phyloP scores from a whole-genome alignment of 1,139 yeast species.

The Wickerhamiella pararugosa region DNA sequence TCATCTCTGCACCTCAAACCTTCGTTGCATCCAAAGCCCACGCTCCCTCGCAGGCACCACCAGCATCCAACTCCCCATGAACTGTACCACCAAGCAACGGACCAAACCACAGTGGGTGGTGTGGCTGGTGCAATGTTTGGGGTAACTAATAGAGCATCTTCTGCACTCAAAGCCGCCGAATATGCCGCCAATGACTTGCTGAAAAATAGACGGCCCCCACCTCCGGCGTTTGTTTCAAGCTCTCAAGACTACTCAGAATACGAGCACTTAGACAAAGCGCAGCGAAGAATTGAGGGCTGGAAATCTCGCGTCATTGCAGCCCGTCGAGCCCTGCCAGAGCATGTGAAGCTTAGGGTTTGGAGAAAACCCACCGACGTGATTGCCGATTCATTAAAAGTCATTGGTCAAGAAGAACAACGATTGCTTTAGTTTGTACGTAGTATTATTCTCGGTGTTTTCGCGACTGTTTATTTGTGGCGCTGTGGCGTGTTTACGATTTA shows the following conservation, averaged over 20 bases:
- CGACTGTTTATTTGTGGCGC: neutral
- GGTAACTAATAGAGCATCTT: slow-evolving; percentile 5
- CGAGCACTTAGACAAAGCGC: slow-evolving; percentile 23
- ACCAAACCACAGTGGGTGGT: slow-evolving; percentile 6
- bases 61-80: neutral
- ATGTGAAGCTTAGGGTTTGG: slow-evolving; percentile 24
- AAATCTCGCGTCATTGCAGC: slow-evolving; percentile 27
- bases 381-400: slow-evolving; percentile 13
- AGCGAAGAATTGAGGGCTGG: slow-evolving; percentile 30
- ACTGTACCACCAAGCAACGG: neutral
- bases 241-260: slow-evolving; percentile 20
- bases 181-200: slow-evolving; percentile 5
- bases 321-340: slow-evolving; percentile 20
- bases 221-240: slow-evolving; percentile 11
- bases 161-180: slow-evolving; percentile 6
- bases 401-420: neutral
- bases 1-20: too few relatives aligned
- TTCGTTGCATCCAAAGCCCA: too few relatives aligned
- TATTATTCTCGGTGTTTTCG: neutral
- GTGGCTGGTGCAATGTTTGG: slow-evolving; percentile 9
- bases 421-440: too few relatives aligned
- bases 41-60: neutral
- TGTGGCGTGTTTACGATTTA: too few relatives aligned
- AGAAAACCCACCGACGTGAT: slow-evolving; percentile 23
- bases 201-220: slow-evolving; percentile 2